Evolutionary conservation across 2,329 filamentous ascomycete species (phyloP).

Genomic region (Sarocladium kiliense): DNA sequence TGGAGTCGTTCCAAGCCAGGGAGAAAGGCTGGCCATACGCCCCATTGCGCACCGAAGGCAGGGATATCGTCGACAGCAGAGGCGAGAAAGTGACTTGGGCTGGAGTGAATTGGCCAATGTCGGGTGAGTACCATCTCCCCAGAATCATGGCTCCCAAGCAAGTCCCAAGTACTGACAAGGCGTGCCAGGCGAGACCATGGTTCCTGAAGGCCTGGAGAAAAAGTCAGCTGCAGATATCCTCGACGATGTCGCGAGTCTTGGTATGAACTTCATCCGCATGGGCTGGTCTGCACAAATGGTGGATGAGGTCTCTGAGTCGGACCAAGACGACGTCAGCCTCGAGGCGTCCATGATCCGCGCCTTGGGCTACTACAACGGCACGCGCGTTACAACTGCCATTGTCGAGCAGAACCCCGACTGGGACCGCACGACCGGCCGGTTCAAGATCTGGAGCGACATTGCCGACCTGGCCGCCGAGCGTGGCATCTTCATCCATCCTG

Average conservation of each 20-base stretch:
- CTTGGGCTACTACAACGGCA: conserved; percentile 43
- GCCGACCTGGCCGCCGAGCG: conserved; percentile 15
- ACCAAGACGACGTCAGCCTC: conserved; percentile 33
- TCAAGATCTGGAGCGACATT: conserved; percentile 16
- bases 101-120: conserved; percentile 15
- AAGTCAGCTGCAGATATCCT: conserved; percentile 44
- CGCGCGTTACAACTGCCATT: conserved; percentile 38
- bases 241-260: conserved; percentile 40
- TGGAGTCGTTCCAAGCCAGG: conserved; percentile 4
- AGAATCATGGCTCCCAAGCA: background rate
- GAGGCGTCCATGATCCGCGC: conserved; percentile 31
- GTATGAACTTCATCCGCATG: conserved; percentile 51
- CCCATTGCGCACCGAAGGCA: conserved; percentile 31
- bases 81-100: conserved; percentile 31
- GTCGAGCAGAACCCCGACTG: conserved; percentile 42
- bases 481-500: conserved; percentile 34
- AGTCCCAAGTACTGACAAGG: background rate
- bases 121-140: conserved; percentile 8
- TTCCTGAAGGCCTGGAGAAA: conserved; percentile 52
- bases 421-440: conserved; percentile 13
- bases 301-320: conserved; percentile 37
- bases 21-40: conserved; percentile 24
- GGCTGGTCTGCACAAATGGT: conserved; percentile 53
- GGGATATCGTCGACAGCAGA: conserved; percentile 31
- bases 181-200: conserved; percentile 42